A percentile compares a stretch with the other conserved stretches of the same genome.
These are phyloP conservation scores for Ogataea ramenticola DNA, from an alignment of 805 yeast species.

Conservation along the genomic window DNA sequence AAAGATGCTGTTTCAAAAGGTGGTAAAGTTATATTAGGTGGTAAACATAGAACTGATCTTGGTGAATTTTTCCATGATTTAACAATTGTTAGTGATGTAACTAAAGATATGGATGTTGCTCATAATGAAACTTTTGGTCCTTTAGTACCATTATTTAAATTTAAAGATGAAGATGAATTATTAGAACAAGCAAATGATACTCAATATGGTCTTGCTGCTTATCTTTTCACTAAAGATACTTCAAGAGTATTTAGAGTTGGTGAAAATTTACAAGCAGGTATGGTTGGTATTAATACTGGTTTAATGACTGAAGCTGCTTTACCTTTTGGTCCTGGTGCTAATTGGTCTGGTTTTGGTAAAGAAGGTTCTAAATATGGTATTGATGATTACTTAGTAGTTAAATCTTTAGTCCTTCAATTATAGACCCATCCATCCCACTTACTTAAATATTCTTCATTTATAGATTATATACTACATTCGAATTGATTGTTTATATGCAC, in stretches of 20 bases:
- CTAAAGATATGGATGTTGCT: slow-evolving; percentile 47
- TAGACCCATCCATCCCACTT: too few species aligned
- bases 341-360: slow-evolving; percentile 74
- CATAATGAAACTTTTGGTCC: slow-evolving; percentile 83
- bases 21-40: slow-evolving; percentile 60
- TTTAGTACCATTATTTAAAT: slow-evolving; percentile 61
- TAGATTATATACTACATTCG: too few species aligned
- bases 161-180: slow-evolving; percentile 58
- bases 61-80: slow-evolving; percentile 64
- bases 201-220: slow-evolving; percentile 72
- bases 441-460: too few species aligned
- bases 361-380: slow-evolving; percentile 74
- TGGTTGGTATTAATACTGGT: slow-evolving; percentile 80
- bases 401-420: slow-evolving; percentile 48
- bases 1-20: slow-evolving; percentile 61
- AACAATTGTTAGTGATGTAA: slow-evolving; percentile 58
- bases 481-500: too few species aligned
- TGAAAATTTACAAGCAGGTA: slow-evolving; percentile 66
- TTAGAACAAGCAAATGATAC: slow-evolving; percentile 55
- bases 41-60: slow-evolving; percentile 41
- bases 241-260: slow-evolving; percentile 51
- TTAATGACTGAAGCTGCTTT: slow-evolving; percentile 59
- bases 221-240: slow-evolving; percentile 55
- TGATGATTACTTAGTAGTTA: slow-evolving; percentile 63
- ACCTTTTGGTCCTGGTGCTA: slow-evolving; percentile 67